Evolutionary conservation across 371 early-diverging fungal genomes (phyloP).

Genomic region (Rhizopus arrhizus): DNA sequence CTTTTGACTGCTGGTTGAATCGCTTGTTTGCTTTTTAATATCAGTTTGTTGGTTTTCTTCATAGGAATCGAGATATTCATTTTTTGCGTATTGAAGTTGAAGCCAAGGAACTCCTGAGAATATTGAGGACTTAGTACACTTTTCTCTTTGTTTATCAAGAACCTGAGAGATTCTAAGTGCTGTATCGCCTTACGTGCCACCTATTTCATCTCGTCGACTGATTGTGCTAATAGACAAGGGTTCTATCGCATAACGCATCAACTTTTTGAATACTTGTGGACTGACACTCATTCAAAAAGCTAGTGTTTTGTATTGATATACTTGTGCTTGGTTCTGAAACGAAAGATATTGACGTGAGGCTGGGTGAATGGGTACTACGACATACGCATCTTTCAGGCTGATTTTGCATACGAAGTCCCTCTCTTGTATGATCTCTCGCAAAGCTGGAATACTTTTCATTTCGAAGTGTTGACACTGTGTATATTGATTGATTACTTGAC

Average conservation of each 20-base stretch:
- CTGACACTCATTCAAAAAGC: constrained; percentile 10
- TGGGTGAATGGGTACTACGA: constrained; percentile 15
- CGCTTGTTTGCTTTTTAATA: constrained; percentile 7
- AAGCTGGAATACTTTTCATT: constrained; percentile 14
- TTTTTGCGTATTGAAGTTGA: constrained; percentile 11
- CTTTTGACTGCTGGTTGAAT: not conserved
- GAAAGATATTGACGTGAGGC: constrained; percentile 4
- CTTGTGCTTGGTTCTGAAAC: constrained; percentile 1
- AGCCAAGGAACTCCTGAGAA: constrained; percentile 15
- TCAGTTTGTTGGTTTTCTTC: constrained; percentile 8
- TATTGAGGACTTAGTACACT: constrained; percentile 12
- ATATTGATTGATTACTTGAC: constrained; percentile 5
- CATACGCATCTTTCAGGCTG: constrained; percentile 15
- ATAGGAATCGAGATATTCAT: constrained; percentile 10
- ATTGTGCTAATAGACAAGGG: constrained; percentile 7
- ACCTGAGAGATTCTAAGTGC: constrained; percentile 12
- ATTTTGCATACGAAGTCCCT: constrained; percentile 7
- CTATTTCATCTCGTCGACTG: constrained; percentile 1
- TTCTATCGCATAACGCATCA: constrained; percentile 2
- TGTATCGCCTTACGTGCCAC: not conserved
- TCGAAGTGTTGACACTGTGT: constrained; percentile 12
- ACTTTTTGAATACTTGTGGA: not conserved
- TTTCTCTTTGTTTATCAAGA: constrained; percentile 17
- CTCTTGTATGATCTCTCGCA: constrained; percentile 8
- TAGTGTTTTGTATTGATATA: constrained; percentile 16